phyloP scores from a whole-genome alignment of 2,329 filamentous ascomycete genomes.

The Sordariomycetes sp. region DNA sequence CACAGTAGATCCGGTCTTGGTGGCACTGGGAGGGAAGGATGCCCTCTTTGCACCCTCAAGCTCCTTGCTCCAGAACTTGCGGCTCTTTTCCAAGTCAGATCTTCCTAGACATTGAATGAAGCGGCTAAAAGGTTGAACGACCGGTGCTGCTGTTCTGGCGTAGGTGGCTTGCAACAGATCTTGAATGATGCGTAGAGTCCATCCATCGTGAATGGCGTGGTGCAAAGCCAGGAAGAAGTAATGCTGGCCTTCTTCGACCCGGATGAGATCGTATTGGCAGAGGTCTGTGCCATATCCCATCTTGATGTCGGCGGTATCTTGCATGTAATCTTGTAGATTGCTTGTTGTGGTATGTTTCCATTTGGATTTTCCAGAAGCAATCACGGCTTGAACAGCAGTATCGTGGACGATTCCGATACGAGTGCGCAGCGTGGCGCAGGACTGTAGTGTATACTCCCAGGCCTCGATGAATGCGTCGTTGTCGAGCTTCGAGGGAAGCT shows the following conservation, averaged over 20 bases:
- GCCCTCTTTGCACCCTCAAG: constrained; percentile 1
- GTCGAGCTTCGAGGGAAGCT: constrained; percentile 9
- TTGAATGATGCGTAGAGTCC: constrained; percentile 31
- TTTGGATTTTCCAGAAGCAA: constrained; percentile 5
- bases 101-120: background rate
- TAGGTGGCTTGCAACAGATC: constrained; percentile 4
- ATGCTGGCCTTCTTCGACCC: background rate
- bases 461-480: constrained; percentile 5
- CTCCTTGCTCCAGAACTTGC: constrained; percentile 1
- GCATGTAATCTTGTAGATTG: background rate
- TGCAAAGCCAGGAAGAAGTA: constrained; percentile 6
- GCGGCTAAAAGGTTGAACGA: background rate
- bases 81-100: background rate
- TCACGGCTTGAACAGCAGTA: constrained; percentile 6
- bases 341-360: background rate
- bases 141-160: constrained; percentile 1
- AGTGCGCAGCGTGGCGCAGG: constrained; percentile 4
- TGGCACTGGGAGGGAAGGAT: background rate
- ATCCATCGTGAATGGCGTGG: constrained; percentile 42
- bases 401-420: constrained; percentile 6
- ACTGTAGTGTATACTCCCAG: constrained; percentile 4
- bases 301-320: background rate
- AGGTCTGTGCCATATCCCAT: background rate
- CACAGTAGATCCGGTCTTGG: background rate
- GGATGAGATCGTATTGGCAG: background rate